Conservation (phyloP, 176 grass and related monocot species). For the Zoysia pacifica region DNA sequence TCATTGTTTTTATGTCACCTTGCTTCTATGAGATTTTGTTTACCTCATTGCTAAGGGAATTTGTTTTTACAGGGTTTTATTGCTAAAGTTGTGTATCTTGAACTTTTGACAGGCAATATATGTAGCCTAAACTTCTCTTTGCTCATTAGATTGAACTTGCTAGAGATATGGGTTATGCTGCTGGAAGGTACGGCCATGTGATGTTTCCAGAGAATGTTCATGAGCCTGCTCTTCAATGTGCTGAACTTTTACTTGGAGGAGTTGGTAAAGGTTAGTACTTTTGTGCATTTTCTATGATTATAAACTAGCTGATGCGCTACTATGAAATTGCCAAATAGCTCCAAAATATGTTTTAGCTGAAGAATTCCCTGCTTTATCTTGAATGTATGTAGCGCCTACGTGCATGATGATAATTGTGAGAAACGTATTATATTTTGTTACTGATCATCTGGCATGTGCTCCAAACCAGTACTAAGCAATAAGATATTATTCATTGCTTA, state of each 20-base stretch:
- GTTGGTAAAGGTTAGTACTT: conserved; percentile 79
- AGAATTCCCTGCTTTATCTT: conserved; percentile 5
- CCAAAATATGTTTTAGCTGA: conserved; percentile 12
- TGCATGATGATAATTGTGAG: conserved; percentile 4
- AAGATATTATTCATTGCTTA: conserved; percentile 22
- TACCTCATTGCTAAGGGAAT: conserved; percentile 19
- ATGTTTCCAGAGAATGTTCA: conserved; percentile 99
- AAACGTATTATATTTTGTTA: conserved; percentile 6
- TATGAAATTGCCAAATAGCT: conserved; percentile 10
- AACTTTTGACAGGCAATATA: conserved; percentile 48
- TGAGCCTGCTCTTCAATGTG: conserved; percentile 86
- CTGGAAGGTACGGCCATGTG: conserved; percentile 89
- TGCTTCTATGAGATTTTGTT: conserved; percentile 20
- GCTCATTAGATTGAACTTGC: conserved; percentile 86
- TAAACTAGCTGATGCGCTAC: conserved; percentile 6
- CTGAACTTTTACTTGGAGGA: conserved; percentile 86
- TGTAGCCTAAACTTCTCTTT: conserved; percentile 61
- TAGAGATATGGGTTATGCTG: conserved; percentile 95
- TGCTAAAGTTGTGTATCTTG: conserved; percentile 42
- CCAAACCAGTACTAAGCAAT: not conserved
- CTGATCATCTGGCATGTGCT: not conserved
- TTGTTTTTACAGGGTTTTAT: conserved; percentile 32
- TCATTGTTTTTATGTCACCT: conserved; percentile 34
- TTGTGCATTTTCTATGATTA: not conserved
- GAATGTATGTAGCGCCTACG: conserved; percentile 11